A percentile compares a stretch with the other conserved stretches of the same genome.
Evolutionary conservation across 73 alveolate genomes (phyloP).

Genomic region (Urostyla sp.): DNA sequence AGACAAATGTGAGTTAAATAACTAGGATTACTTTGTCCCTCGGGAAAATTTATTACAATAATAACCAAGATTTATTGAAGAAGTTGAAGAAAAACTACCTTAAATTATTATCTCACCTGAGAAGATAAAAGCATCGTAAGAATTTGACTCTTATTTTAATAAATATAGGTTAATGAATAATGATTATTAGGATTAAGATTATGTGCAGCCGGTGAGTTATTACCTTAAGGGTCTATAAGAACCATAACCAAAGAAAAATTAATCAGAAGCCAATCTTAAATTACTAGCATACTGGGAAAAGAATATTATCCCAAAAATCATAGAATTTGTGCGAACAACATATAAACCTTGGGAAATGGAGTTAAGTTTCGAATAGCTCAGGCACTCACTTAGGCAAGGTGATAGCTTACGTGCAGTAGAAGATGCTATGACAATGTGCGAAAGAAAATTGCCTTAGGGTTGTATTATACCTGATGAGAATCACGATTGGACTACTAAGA

Average conservation of each 20-base stretch:
- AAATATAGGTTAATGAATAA: slow-evolving; percentile 1
- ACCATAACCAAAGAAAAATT: slow-evolving; percentile 67
- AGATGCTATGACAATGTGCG: slow-evolving; percentile 87
- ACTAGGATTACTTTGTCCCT: slow-evolving; percentile 50
- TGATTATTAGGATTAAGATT: slow-evolving; percentile 35
- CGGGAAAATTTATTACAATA: not conserved
- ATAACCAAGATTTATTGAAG: not conserved
- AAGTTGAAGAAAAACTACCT: not conserved
- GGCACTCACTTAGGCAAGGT: slow-evolving; percentile 81
- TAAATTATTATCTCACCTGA: no score
- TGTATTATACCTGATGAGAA: slow-evolving; percentile 85
- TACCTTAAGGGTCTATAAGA: slow-evolving; percentile 68
- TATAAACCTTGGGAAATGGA: slow-evolving; percentile 86
- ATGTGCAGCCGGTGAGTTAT: slow-evolving; percentile 56
- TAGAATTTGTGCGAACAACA: slow-evolving; percentile 86
- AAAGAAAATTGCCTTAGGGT: slow-evolving; percentile 88
- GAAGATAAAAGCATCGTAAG: not conserved
- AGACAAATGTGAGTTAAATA: slow-evolving; percentile 60
- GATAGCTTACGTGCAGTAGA: slow-evolving; percentile 77
- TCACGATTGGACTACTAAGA: slow-evolving; percentile 88
- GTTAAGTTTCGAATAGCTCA: slow-evolving; percentile 81
- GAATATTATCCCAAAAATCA: slow-evolving; percentile 82
- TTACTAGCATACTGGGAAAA: slow-evolving; percentile 91
- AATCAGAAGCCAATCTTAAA: slow-evolving; percentile 72
- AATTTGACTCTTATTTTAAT: not conserved